These are phyloP conservation scores for Fraxinus floribunda DNA, from an alignment of 305 asterid species.

Conservation along the genomic window DNA sequence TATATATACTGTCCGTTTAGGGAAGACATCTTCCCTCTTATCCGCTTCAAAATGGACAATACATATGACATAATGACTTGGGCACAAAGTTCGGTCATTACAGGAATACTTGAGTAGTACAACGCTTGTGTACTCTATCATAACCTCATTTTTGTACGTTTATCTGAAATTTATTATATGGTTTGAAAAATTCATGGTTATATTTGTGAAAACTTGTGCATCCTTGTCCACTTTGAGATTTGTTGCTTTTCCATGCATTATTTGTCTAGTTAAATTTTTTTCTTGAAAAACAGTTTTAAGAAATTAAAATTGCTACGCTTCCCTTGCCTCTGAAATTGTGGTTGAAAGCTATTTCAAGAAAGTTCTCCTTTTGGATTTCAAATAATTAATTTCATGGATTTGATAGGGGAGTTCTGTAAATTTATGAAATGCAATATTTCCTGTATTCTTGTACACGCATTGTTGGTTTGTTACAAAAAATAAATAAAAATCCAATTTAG, in stretches of 20 bases:
- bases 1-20: too few relatives aligned
- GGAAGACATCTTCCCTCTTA: too few relatives aligned
- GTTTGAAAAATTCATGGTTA: constrained; percentile 17
- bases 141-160: not conserved
- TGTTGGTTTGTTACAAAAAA: too few relatives aligned
- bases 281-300: not conserved
- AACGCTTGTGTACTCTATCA: not conserved
- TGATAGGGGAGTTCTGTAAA: not conserved
- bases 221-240: constrained; percentile 6
- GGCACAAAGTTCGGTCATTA: not conserved
- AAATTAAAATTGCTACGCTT: not conserved
- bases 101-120: not conserved
- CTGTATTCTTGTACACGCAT: not conserved
- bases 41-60: not conserved
- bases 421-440: not conserved
- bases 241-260: constrained; percentile 19
- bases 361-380: not conserved
- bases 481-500: not conserved
- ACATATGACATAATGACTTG: not conserved
- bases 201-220: constrained; percentile 21
- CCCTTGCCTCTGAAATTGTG: not conserved
- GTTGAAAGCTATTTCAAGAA: constrained; percentile 1
- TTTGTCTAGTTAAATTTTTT: constrained; percentile 9
- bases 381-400: not conserved
- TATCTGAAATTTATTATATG: not conserved